phyloP scores from a whole-genome alignment of 345 rosid genomes.

The Eucalyptus cloeziana region DNA sequence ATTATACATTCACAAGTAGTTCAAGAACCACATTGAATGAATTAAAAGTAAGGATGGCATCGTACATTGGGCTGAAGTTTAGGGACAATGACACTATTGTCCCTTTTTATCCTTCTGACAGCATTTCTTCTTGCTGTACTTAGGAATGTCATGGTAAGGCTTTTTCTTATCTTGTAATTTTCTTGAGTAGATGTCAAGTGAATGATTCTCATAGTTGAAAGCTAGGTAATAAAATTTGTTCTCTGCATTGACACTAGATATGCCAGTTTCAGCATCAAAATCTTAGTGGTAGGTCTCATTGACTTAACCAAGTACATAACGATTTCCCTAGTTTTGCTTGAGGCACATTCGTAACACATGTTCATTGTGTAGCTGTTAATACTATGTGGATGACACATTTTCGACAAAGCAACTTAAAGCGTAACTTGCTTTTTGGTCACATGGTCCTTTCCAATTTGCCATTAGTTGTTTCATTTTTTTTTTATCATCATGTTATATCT shows the following conservation, averaged over 20 bases:
- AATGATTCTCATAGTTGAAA: neutral
- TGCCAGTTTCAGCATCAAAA: neutral
- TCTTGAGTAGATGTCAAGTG: neutral
- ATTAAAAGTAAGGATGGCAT: neutral
- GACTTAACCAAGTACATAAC: neutral
- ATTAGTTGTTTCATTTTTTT: neutral
- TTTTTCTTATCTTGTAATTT: neutral
- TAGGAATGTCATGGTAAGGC: neutral
- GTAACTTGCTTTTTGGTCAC: neutral
- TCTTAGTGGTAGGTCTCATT: neutral
- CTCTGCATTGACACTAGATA: neutral
- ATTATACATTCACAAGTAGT: neutral
- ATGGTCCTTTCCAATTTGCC: neutral
- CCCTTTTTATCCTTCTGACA: neutral
- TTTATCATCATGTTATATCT: neutral
- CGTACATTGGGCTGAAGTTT: neutral
- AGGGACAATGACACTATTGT: neutral
- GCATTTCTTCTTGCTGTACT: neutral
- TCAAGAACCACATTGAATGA: neutral
- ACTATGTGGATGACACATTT: neutral
- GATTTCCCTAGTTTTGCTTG: neutral
- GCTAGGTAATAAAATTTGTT: neutral
- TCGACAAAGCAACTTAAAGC: neutral
- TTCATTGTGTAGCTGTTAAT: neutral
- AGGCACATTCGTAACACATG: neutral